Conservation (phyloP, 164 flowering plant genomes). For the Tetracentron sinense region DNA sequence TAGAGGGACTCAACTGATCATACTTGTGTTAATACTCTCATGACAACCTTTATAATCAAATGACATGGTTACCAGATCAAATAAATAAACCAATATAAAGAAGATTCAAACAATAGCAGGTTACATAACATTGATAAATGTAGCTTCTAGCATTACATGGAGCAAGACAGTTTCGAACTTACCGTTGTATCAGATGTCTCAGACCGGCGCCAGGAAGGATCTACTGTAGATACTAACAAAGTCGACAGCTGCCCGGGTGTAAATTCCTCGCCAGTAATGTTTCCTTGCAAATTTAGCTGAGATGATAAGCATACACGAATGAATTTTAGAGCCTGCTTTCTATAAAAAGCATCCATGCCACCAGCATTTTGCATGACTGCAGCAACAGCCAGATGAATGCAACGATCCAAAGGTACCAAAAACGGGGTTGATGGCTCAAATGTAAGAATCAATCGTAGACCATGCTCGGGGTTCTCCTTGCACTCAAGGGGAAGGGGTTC, state of each 20-base stretch:
- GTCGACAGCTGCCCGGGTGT: conserved; percentile 57
- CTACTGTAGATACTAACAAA: conserved; percentile 59
- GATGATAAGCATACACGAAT: conserved; percentile 90
- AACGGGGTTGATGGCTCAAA: conserved; percentile 98
- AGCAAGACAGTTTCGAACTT: too few species aligned
- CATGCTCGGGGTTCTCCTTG: conserved; percentile 99
- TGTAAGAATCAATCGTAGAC: conserved; percentile 89
- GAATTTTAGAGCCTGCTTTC: conserved; percentile 87
- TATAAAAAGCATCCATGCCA: conserved; percentile 67
- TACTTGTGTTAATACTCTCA: too few species aligned
- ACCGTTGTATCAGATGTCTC: conserved; percentile 86
- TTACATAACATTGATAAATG: too few species aligned
- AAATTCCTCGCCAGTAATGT: conserved; percentile 53
- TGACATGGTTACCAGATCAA: too few species aligned
- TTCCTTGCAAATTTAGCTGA: conserved; percentile 85
- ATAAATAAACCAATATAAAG: too few species aligned
- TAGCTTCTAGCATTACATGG: conserved; percentile 11
- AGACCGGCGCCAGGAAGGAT: conserved; percentile 61
- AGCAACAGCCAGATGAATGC: conserved; percentile 83
- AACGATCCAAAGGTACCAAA: conserved; percentile 96
- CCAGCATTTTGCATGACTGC: conserved; percentile 64
- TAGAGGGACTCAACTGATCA: too few species aligned
- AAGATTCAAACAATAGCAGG: too few species aligned
- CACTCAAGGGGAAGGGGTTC: conserved; percentile 97
- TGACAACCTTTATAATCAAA: too few species aligned